Conservation (phyloP, 2,329 filamentous ascomycete genomes). For the Pseudogymnoascus sp. region DNA sequence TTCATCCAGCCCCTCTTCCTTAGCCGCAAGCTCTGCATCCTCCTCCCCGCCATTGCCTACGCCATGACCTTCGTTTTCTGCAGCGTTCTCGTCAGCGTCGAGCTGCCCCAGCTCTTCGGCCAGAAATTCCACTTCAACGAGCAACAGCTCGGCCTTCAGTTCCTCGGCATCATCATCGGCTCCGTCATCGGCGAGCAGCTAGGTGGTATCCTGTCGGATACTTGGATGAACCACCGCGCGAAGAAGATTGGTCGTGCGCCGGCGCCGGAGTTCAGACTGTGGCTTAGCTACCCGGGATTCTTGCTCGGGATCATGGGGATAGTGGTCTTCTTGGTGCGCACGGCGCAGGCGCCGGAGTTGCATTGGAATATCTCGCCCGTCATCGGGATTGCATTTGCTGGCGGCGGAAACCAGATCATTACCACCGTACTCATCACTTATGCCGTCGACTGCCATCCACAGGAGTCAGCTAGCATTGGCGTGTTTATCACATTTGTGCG, state of each 20-base stretch:
- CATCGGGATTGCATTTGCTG: constrained; percentile 42
- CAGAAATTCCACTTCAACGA: constrained; percentile 46
- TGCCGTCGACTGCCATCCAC: constrained; percentile 47
- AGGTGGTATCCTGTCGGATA: constrained; percentile 44
- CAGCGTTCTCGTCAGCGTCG: constrained; percentile 45
- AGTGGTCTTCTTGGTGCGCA: constrained; percentile 45
- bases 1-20: constrained; percentile 42
- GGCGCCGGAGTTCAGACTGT: constrained; percentile 45
- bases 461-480: constrained; percentile 44
- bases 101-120: constrained; percentile 50
- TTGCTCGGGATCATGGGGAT: constrained; percentile 42
- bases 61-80: constrained; percentile 48
- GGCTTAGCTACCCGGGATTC: constrained; percentile 47
- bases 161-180: constrained; percentile 47
- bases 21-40: constrained; percentile 36
- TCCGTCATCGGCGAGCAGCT: constrained; percentile 49
- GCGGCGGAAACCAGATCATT: constrained; percentile 50
- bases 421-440: constrained; percentile 53
- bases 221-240: constrained; percentile 39
- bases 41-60: constrained; percentile 44
- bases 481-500: constrained; percentile 50
- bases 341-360: constrained; percentile 33
- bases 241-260: constrained; percentile 28
- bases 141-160: constrained; percentile 50
- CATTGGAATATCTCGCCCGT: constrained; percentile 49